Base-by-base conservation (phyloP, 2,329 filamentous ascomycete species). In the Talaromyces marneffei region DNA sequence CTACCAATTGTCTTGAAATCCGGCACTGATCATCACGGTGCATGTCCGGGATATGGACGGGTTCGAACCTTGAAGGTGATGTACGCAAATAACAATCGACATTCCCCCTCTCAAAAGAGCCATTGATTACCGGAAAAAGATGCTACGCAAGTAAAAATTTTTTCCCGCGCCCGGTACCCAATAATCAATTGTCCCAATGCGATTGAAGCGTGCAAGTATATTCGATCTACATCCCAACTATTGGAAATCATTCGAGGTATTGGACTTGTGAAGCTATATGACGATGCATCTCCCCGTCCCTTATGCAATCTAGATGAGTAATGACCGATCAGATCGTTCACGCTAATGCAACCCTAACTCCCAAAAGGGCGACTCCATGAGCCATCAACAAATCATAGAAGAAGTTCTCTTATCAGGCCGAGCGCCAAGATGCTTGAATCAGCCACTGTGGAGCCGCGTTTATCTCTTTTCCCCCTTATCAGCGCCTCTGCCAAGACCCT, bases 401-500 rank as follows among this genome's bases (percentile, higher is more conserved):
- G 18, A 14, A 52, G 5, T 3, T 3, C 6, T 33, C 48, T 52
- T 52, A 52, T 52, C 48, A 52, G 29, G 48, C 8, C 27, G 27
- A 33, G 48, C 48, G 48, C 48, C 48, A 52, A 52, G 48, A 52
- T 52, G 48, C 48, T 52, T 52, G 18, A 20, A 55, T 55, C 33
- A 55, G 33, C 52, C 52, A 39, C 50, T 20, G 50, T 7, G 16
- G 27, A 52, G 14, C 9, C 12, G 44, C 25, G 16, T 48, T 25
- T 10, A 14, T 20, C 44, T 27, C 5, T n/a, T 46, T 27, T 14
- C n/a, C n/a, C n/a, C n/a, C 16, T 18, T 48, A 12, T 27, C 42
- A 29, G n/a, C 7, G 42, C 5, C 25, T n/a, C 6, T 33, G 40
- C 40, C 42, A 50, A 58, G 56, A 39, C 23, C 3, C 23, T 52